Evolutionary conservation across 495 filamentous ascomycete genomes (phyloP).

Genomic region (Xylaria grammica): DNA sequence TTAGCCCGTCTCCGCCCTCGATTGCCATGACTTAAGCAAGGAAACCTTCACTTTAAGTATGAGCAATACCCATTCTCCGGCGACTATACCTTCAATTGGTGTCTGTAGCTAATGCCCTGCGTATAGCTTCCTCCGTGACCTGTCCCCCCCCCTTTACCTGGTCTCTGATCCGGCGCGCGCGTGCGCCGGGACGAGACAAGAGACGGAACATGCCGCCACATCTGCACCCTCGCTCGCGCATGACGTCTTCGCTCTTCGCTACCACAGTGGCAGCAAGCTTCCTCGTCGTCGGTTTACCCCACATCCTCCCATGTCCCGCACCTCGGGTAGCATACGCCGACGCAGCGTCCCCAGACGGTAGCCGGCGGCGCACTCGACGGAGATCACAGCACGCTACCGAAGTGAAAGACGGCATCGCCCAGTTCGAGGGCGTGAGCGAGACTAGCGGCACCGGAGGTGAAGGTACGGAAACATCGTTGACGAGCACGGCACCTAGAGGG

Average conservation of each 20-base stretch:
- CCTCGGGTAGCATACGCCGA: slow-evolving; percentile 76
- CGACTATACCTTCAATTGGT: neutral
- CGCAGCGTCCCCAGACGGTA: slow-evolving; percentile 57
- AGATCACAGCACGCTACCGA: slow-evolving; percentile 35
- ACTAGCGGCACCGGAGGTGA: slow-evolving; percentile 17
- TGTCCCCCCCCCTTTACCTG: neutral
- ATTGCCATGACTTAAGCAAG: slow-evolving; percentile 27
- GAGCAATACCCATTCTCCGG: neutral
- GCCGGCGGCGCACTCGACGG: slow-evolving; percentile 43
- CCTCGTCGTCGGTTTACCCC: slow-evolving; percentile 87
- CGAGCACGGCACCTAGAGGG: slow-evolving; percentile 39
- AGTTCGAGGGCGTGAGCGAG: slow-evolving; percentile 31
- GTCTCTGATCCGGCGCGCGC: slow-evolving; percentile 13
- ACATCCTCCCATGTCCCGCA: slow-evolving; percentile 91
- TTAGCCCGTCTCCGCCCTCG: too few species aligned
- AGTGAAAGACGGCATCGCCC: slow-evolving; percentile 46
- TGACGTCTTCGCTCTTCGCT: slow-evolving; percentile 90
- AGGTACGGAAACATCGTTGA: slow-evolving; percentile 17
- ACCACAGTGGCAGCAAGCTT: slow-evolving; percentile 92
- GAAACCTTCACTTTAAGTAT: slow-evolving; percentile 21
- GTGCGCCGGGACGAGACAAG: slow-evolving; percentile 19
- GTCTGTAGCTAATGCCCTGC: slow-evolving; percentile 20
- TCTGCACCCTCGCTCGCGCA: slow-evolving; percentile 89
- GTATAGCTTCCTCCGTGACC: slow-evolving; percentile 10
- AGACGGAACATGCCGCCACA: slow-evolving; percentile 73